Evolutionary conservation across 1,139 yeast genomes (phyloP).

Genomic region (Protomyces inouyei): DNA sequence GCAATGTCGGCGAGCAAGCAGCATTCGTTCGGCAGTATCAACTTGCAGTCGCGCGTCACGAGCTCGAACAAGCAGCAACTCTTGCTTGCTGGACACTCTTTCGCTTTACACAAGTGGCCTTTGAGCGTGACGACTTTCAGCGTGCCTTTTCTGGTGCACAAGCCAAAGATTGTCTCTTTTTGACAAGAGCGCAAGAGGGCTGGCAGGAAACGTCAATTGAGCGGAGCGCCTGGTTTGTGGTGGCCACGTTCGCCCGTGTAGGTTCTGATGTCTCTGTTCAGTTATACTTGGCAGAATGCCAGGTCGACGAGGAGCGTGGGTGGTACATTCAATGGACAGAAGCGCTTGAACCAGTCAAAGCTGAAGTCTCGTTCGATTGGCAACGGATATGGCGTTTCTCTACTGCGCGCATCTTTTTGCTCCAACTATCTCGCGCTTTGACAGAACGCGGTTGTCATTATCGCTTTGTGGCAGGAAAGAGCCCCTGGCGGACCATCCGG

Average conservation of each 20-base stretch:
- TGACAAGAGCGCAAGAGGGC: slow-evolving; percentile 18
- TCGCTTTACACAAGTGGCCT: slow-evolving; percentile 6
- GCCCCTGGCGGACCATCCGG: slow-evolving; percentile 1
- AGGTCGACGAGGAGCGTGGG: not conserved
- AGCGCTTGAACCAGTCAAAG: not conserved
- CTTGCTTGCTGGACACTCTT: slow-evolving; percentile 13
- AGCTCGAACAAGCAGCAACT: slow-evolving; percentile 12
- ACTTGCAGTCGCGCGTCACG: slow-evolving; percentile 2
- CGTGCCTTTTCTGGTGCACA: slow-evolving; percentile 14
- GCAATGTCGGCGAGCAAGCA: not conserved
- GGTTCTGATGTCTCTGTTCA: not conserved
- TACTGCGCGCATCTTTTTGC: slow-evolving; percentile 21
- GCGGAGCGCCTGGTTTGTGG: slow-evolving; percentile 21
- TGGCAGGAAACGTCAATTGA: slow-evolving; percentile 20
- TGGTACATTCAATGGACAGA: not conserved
- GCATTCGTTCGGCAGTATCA: slow-evolving; percentile 2
- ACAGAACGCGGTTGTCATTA: slow-evolving; percentile 17
- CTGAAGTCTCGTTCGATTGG: not conserved
- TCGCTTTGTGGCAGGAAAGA: not conserved
- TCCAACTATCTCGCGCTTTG: slow-evolving; percentile 25
- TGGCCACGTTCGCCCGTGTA: not conserved
- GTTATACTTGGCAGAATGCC: slow-evolving; percentile 2
- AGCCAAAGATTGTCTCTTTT: slow-evolving; percentile 10
- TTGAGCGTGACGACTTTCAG: slow-evolving; percentile 20
- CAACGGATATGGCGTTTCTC: slow-evolving; percentile 19